Conservation (phyloP, 192 early-diverging fungal species). For the Coemansia sp. region DNA sequence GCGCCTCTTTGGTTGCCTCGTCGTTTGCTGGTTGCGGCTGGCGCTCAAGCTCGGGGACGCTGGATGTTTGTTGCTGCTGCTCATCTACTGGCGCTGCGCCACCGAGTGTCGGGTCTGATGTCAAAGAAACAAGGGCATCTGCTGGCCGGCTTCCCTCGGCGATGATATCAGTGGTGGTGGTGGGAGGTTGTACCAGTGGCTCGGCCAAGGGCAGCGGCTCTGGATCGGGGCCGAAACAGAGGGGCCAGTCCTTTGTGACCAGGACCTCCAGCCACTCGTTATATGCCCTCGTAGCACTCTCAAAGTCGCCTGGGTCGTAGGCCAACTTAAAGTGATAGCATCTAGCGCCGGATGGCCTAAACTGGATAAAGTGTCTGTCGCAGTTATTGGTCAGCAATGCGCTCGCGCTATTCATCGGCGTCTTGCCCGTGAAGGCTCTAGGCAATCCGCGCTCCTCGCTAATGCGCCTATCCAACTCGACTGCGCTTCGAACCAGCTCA, state of each 20-base stretch:
- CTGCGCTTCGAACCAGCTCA: constrained; percentile 72
- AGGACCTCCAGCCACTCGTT: constrained; percentile 74
- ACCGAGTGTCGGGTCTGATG: neutral
- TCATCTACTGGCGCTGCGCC: neutral
- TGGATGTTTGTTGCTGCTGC: neutral
- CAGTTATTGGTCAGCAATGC: constrained; percentile 76
- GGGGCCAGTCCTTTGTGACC: constrained; percentile 78
- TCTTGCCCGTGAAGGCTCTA: constrained; percentile 86
- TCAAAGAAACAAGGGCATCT: neutral
- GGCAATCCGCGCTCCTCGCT: constrained; percentile 75
- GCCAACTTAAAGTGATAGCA: constrained; percentile 79
- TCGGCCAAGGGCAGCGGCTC: neutral
- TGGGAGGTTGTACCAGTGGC: neutral
- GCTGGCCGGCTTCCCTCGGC: neutral
- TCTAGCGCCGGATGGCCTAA: constrained; percentile 67
- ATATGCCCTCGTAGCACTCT: constrained; percentile 71
- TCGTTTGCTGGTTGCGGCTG: neutral
- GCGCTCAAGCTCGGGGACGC: neutral
- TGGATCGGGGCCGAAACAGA: constrained; percentile 71
- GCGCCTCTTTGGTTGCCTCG: neutral
- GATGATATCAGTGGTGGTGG: neutral
- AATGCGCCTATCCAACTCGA: constrained; percentile 79
- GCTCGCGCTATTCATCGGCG: constrained; percentile 78
- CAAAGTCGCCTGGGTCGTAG: constrained; percentile 79
- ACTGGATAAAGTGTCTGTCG: constrained; percentile 75